Percentiles rank a stretch among this genome's conserved stretches.
These are phyloP conservation scores for Sabuloglossum arenarium DNA, from an alignment of 495 filamentous ascomycete species.

Conservation along the genomic window DNA sequence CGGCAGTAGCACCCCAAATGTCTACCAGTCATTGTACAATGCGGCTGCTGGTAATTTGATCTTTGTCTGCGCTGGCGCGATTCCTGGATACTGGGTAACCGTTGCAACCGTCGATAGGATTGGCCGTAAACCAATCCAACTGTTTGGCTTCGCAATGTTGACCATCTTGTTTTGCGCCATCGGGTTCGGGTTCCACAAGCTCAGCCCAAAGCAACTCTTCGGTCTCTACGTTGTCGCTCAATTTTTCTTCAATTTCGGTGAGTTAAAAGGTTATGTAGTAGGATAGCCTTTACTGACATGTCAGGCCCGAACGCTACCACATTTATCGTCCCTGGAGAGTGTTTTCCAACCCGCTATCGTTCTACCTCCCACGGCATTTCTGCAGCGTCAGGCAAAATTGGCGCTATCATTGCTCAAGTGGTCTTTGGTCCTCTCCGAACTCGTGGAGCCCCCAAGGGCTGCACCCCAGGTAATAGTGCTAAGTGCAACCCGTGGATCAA, in stretches of 20 bases:
- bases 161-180: conserved; percentile 56
- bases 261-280: background rate
- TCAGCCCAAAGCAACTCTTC: conserved; percentile 11
- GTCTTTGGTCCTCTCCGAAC: conserved; percentile 27
- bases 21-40: conserved; percentile 45
- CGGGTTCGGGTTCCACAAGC: conserved; percentile 45
- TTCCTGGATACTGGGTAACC: conserved; percentile 61
- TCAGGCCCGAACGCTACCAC: conserved; percentile 66
- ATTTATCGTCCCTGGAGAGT: conserved; percentile 78
- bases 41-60: conserved; percentile 56
- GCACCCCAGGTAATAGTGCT: conserved; percentile 19
- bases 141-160: conserved; percentile 51
- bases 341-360: conserved; percentile 74
- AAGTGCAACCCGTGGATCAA: conserved; percentile 42
- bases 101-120: conserved; percentile 47
- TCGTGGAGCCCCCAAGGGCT: too few species aligned
- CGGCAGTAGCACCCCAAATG: conserved; percentile 28
- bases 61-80: conserved; percentile 50
- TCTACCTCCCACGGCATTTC: conserved; percentile 71
- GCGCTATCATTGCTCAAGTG: conserved; percentile 43
- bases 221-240: conserved; percentile 16
- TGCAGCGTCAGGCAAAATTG: conserved; percentile 64
- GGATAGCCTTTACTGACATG: conserved; percentile 8
- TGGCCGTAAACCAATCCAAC: conserved; percentile 64
- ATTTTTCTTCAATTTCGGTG: conserved; percentile 20